Evolutionary conservation across 148 eudicot species (phyloP).

Genomic region (Euryodendron excelsum): DNA sequence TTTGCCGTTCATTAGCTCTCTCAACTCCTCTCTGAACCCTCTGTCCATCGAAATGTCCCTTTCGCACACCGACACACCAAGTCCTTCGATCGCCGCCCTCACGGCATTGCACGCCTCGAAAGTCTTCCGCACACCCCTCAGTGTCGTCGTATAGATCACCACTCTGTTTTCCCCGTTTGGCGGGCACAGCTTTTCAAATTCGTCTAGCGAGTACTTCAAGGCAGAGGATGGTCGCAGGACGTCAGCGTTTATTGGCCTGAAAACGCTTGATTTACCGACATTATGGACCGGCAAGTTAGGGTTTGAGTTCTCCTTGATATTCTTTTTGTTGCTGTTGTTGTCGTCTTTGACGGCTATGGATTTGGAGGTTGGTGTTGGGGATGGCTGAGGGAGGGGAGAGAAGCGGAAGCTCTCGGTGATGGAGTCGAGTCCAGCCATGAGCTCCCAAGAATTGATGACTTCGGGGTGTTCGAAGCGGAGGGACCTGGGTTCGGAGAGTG

Average conservation of each 20-base stretch:
- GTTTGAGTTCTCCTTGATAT: constrained; percentile 42
- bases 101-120: constrained; percentile 76
- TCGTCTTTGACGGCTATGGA: constrained; percentile 14
- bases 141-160: constrained; percentile 68
- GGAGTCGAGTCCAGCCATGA: constrained; percentile 88
- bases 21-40: constrained; percentile 69
- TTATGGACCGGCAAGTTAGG: constrained; percentile 27
- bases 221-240: neutral
- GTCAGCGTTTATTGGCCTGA: constrained; percentile 5
- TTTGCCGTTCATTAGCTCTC: constrained; percentile 46
- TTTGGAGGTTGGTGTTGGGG: constrained; percentile 12
- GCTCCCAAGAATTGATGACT: constrained; percentile 87
- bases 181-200: constrained; percentile 56
- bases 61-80: constrained; percentile 53
- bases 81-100: constrained; percentile 44
- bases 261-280: neutral
- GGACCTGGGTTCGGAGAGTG: constrained; percentile 20
- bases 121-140: constrained; percentile 71
- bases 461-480: constrained; percentile 37
- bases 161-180: constrained; percentile 58
- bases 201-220: constrained; percentile 26
- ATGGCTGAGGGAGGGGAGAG: constrained; percentile 32
- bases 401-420: constrained; percentile 52
- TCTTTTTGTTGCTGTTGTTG: too few species aligned
- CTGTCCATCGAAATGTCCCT: constrained; percentile 87